phyloP scores from a whole-genome alignment of 2,329 filamentous ascomycete species.

The Penicillium sp. region DNA sequence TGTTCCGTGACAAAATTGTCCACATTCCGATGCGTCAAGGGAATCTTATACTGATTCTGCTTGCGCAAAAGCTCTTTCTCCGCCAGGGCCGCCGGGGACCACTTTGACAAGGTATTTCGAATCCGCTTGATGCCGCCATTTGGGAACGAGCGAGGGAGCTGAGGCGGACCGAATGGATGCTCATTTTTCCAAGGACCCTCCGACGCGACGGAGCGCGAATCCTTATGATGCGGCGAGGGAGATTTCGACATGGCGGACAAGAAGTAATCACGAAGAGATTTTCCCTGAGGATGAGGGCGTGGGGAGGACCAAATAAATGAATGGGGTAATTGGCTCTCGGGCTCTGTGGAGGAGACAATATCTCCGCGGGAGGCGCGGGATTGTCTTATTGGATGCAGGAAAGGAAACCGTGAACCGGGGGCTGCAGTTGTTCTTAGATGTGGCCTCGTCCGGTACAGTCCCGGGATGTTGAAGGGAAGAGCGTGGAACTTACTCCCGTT shows the following conservation, averaged over 20 bases:
- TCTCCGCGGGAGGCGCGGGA: slow-evolving; percentile 13
- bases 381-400: slow-evolving; percentile 9
- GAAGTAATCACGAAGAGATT: neutral
- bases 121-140: slow-evolving; percentile 31
- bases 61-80: slow-evolving; percentile 34
- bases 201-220: slow-evolving; percentile 18
- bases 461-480: neutral
- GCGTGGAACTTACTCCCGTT: neutral
- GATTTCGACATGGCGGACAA: neutral
- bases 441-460: neutral
- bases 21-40: slow-evolving; percentile 35
- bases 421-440: slow-evolving; percentile 1
- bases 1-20: slow-evolving; percentile 34
- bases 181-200: slow-evolving; percentile 30
- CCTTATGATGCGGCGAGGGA: slow-evolving; percentile 3
- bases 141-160: slow-evolving; percentile 23
- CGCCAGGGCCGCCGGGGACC: slow-evolving; percentile 30
- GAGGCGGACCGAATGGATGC: slow-evolving; percentile 30
- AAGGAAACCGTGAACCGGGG: slow-evolving; percentile 1
- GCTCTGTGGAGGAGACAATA: slow-evolving; percentile 1
- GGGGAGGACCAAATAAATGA: neutral
- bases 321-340: slow-evolving; percentile 1
- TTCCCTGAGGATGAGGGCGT: neutral
- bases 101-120: slow-evolving; percentile 32
- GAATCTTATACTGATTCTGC: slow-evolving; percentile 33